Evolutionary conservation across 805 yeast genomes (phyloP), one percentile per base, ranked within the genome.

Genomic region (Ogataea henricii): DNA sequence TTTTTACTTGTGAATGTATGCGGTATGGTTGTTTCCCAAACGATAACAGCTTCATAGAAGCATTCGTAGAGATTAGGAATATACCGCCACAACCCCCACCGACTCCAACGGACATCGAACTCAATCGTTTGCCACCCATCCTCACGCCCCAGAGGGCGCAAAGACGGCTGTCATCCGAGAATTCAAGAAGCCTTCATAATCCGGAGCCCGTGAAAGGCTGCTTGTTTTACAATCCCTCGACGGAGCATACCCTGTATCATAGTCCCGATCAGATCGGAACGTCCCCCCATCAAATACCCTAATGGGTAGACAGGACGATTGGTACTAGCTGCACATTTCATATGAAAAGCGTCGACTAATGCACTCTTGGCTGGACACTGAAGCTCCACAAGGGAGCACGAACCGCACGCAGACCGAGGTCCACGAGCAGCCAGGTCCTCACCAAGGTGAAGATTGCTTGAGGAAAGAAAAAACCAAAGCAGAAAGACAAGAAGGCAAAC

Each of bases 21-120:
- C 97, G 83, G 89, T 96, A 92, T 91, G 98, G 98, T 91, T 91
- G 69, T 88, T 88, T 90, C 98, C 92, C 97, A 88, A 89, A 83
- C 94, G 96, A 85, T 84, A 82, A 92, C 77, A 82, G 95, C 83
- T 94, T 76, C 79, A 76, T 52, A 60, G 55, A 63, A 87, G 82
- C 85, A 87, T 87, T 78, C 96, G 95, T 85, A 91, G 92, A 82
- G 97, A 89, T 79, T 87, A 92, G 98, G 98, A 92, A 92, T 92
- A 92, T 92, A 96, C 92, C 82, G 97, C 96, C 76, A 72, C 84
- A 78, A 69, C 69, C 37, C 20, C 35, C 36, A 37, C 26, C 18
- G 69, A 42, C 49, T 71, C 79, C 73, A 69, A 71, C 85, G 53
- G 52, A 22, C 49, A 77, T 74, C 85, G 87, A 84, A 82, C 88